phyloP scores from a whole-genome alignment of 1,139 yeast genomes.

The Pichia sp. region DNA sequence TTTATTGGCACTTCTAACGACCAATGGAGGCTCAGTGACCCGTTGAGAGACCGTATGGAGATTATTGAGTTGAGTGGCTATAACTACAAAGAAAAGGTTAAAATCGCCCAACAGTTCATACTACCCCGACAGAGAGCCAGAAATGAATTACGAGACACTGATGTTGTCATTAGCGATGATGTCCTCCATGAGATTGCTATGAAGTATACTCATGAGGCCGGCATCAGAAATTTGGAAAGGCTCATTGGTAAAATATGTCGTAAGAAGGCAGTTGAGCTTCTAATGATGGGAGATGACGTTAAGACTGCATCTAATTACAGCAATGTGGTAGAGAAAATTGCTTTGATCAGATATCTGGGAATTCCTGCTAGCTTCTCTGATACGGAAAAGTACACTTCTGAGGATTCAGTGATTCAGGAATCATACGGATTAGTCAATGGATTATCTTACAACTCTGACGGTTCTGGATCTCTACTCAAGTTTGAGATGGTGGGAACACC shows the following conservation, averaged over 20 bases:
- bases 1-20: constrained; percentile 92
- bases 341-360: constrained; percentile 40
- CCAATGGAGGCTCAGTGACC: constrained; percentile 65
- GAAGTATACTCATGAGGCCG: constrained; percentile 80
- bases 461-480: constrained; percentile 75
- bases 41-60: constrained; percentile 83
- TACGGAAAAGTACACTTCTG: constrained; percentile 26
- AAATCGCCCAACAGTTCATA: constrained; percentile 64
- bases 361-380: constrained; percentile 32
- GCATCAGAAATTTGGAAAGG: constrained; percentile 76
- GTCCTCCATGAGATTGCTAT: constrained; percentile 56
- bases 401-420: constrained; percentile 30
- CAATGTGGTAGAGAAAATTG: constrained; percentile 35
- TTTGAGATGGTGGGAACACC: constrained; percentile 75
- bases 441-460: constrained; percentile 79
- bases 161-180: constrained; percentile 36
- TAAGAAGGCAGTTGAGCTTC: constrained; percentile 71
- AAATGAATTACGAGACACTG: constrained; percentile 50
- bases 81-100: constrained; percentile 69
- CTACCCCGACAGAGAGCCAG: constrained; percentile 72
- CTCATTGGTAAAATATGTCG: constrained; percentile 68
- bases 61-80: constrained; percentile 76
- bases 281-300: too few species aligned
- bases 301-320: constrained; percentile 24
- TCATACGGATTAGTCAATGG: constrained; percentile 84